Evolutionary conservation across 2,329 filamentous ascomycete genomes (phyloP), one percentile per base, ranked within the genome.

Genomic region (Pseudopithomyces maydicus): DNA sequence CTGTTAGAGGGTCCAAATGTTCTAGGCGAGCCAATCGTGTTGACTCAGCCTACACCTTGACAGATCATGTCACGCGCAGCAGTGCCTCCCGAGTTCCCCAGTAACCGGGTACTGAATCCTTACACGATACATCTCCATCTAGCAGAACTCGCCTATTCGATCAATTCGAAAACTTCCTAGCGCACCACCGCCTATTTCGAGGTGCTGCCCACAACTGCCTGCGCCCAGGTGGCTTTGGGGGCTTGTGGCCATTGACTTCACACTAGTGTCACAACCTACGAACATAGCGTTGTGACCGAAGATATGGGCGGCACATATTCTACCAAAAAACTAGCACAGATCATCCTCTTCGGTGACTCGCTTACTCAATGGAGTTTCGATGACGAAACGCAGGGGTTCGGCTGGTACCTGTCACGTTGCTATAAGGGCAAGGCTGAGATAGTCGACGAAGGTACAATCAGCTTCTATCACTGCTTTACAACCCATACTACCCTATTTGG

Each of bases 301-400:
- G n/a, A 47, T 2, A 50, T 50, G 47, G 35, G 35, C 3, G 39
- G 5, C 35, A 19, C 15, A 6, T n/a, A 20, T 22, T 50, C 47
- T 15, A 29, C 15, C 10, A 50, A 50, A 33, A 46, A 55, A 29
- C 54, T 65, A 20, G 65, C 68, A 1, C 58, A 71, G 22, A 67
- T 76, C 39, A 57, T 75, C 2, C 65, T 76, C 3, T 74, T 76
- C 42, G 74, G 74, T 3, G 72, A 69, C 41, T 75, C 73, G 1
- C 64, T 76, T 6, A 75, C 70, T 0, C 57, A 72, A 58, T 75
- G 69, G 69, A 59, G 61, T 20, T 76, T 75, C 53, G 55, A 66
- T 17, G 63, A 67, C 43, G 10, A 58, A 2, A 69, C 59, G 1
- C 47, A 63, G 22, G 73, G 73, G 6, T 74, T 71, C 43, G 73